These are phyloP conservation scores for Pleurotus giganteus DNA, from an alignment of 768 basidiomycete genomes.

Conservation along the genomic window DNA sequence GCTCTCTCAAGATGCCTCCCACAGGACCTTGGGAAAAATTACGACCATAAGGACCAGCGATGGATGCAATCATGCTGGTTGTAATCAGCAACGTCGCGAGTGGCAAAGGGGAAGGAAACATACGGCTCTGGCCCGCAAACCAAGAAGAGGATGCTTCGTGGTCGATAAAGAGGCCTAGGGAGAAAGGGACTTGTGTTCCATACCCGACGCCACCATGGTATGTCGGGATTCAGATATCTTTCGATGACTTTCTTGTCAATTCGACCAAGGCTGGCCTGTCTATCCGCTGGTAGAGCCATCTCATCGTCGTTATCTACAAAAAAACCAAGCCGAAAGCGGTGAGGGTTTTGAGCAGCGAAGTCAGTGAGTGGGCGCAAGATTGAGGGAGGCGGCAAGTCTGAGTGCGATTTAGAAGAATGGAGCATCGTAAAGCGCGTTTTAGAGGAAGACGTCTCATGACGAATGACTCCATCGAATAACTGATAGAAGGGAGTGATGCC, in stretches of 20 bases:
- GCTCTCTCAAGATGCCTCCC: conserved; percentile 60
- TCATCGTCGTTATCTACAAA: conserved; percentile 58
- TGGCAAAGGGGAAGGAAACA: conserved; percentile 22
- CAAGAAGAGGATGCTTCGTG: conserved; percentile 56
- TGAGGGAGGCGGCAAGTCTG: conserved; percentile 66
- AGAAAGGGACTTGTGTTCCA: neutral
- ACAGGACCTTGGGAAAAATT: conserved; percentile 75
- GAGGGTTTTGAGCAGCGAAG: conserved; percentile 50
- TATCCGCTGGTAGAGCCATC: conserved; percentile 16
- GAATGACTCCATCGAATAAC: conserved; percentile 57
- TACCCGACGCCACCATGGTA: conserved; percentile 33
- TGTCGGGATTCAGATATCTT: conserved; percentile 24
- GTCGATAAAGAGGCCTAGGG: neutral
- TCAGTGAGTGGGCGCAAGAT: conserved; percentile 53
- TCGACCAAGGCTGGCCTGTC: conserved; percentile 39
- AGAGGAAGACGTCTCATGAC: conserved; percentile 16
- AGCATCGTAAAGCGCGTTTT: conserved; percentile 67
- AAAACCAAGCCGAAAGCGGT: conserved; percentile 52
- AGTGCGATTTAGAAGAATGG: conserved; percentile 61
- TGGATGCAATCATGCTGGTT: conserved; percentile 67
- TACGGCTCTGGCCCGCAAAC: conserved; percentile 87
- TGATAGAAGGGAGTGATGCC: conserved; percentile 87
- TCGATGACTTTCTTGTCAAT: conserved; percentile 53
- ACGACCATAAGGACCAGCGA: conserved; percentile 75
- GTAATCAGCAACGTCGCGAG: neutral